phyloP scores from a whole-genome alignment of 2,329 filamentous ascomycete species.

The Talaromyces sp. region DNA sequence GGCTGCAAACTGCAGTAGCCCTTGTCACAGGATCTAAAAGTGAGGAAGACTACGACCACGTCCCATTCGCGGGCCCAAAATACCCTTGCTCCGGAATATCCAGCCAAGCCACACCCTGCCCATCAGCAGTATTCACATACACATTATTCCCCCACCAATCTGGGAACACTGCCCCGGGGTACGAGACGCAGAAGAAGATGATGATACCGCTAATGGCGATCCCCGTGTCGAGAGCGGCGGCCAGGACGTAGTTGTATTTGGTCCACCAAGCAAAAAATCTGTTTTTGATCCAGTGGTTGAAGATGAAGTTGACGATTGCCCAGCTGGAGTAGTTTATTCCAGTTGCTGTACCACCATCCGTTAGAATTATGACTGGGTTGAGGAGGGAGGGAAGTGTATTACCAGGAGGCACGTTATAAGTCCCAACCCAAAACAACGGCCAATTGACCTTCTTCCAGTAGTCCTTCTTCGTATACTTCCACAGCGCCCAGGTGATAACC shows the following conservation, averaged over 20 bases:
- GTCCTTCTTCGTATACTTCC: constrained; percentile 27
- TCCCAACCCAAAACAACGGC: constrained; percentile 17
- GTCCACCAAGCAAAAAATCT: constrained; percentile 52
- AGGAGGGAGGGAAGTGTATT: neutral
- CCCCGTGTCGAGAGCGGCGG: constrained; percentile 38
- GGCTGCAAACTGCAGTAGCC: neutral
- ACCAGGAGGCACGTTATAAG: constrained; percentile 16
- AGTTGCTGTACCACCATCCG: constrained; percentile 24
- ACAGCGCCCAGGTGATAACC: constrained; percentile 33
- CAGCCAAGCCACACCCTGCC: constrained; percentile 27
- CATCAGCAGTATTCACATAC: constrained; percentile 32
- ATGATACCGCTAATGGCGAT: constrained; percentile 33
- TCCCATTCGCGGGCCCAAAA: constrained; percentile 32
- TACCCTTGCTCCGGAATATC: constrained; percentile 28
- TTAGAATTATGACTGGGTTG: neutral
- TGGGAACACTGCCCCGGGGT: constrained; percentile 30
- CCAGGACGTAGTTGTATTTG: constrained; percentile 45
- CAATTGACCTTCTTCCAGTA: constrained; percentile 32
- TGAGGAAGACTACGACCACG: constrained; percentile 20
- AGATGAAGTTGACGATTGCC: constrained; percentile 57
- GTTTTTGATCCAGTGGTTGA: constrained; percentile 72
- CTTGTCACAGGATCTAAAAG: neutral
- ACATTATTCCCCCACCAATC: constrained; percentile 35
- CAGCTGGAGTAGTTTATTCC: constrained; percentile 37
- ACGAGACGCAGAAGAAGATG: constrained; percentile 36